Evolutionary conservation across 371 early-diverging fungal species (phyloP), one percentile per base, ranked within the genome.

Genomic region (Mortierella sp.): DNA sequence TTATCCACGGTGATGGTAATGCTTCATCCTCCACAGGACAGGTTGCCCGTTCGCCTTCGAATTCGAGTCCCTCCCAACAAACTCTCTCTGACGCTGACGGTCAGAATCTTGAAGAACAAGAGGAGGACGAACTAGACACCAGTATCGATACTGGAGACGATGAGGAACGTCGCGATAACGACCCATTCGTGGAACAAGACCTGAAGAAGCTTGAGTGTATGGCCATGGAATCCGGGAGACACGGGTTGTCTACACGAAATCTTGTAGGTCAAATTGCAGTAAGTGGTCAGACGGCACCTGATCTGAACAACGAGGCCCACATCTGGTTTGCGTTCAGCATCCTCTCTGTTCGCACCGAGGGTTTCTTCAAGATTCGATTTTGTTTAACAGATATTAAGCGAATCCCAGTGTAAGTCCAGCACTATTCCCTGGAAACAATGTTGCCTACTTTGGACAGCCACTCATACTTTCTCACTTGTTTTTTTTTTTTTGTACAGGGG

Each of bases 321-420:
- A 63, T 61, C 12, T 61, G 61, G 61, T 67, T 67, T 24, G 68
- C 61, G 42, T 67, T 60, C 46, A 67, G 61, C 14, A 67, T 60
- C 52, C 39, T 67, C 16, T 61, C 61, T n/a, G 61, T 67, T 34
- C 61, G 68, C 21, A 67, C 61, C 2, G 68, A 67, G 47, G 71
- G 71, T 16, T 71, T 48, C 28, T 71, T 71, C 56, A 71, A 54
- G 50, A 54, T 71, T 48, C 59, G 71, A 10, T 71, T 71, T 27
- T 59, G 64, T 50, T 45, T 71, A 21, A 55, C 71, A 5, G 71
- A 71, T 48, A 21, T 71, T 1, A 50, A 30, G 53, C 54, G 58
- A 16, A 62, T 68, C 28, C 69, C 56, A 38, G 69, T 46, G 69
- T 68, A 61, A 68, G 61, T 6, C 34, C 10, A 34, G 7, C 34